Conservation (phyloP, 768 basidiomycete species). For the Tricholoma terreum region DNA sequence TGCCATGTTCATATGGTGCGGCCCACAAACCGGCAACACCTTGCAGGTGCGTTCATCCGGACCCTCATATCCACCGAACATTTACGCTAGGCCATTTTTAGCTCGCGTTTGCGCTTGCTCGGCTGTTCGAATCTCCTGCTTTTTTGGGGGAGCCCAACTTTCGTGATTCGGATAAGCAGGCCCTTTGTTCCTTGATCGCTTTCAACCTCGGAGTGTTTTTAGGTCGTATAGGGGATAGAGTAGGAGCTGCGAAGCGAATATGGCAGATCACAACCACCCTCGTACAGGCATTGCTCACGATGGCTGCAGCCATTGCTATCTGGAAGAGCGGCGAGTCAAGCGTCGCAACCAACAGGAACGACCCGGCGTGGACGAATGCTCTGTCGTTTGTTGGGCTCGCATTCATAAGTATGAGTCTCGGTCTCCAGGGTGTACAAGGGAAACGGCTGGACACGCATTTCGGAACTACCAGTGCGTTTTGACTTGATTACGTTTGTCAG, state of each 20-base stretch:
- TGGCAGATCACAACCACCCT: slow-evolving; percentile 75
- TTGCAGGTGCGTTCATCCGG: slow-evolving; percentile 46
- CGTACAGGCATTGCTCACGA: slow-evolving; percentile 72
- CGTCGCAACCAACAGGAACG: slow-evolving; percentile 49
- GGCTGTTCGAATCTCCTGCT: slow-evolving; percentile 57
- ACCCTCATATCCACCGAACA: neutral
- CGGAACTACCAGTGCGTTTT: slow-evolving; percentile 67
- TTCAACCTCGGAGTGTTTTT: slow-evolving; percentile 77
- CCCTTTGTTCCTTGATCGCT: slow-evolving; percentile 66
- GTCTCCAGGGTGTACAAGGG: slow-evolving; percentile 83
- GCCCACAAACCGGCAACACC: slow-evolving; percentile 80
- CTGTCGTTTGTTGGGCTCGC: slow-evolving; percentile 70
- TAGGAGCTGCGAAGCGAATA: slow-evolving; percentile 66
- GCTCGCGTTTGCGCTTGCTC: slow-evolving; percentile 78
- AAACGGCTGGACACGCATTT: slow-evolving; percentile 79
- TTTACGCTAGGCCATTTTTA: slow-evolving; percentile 25
- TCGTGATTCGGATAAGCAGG: slow-evolving; percentile 80
- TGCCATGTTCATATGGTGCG: slow-evolving; percentile 81
- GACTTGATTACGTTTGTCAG: neutral
- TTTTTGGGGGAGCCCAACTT: slow-evolving; percentile 55
- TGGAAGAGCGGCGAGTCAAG: slow-evolving; percentile 65
- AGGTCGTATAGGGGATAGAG: slow-evolving; percentile 77
- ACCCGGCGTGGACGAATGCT: slow-evolving; percentile 68
- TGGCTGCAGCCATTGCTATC: slow-evolving; percentile 65
- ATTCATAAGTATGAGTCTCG: slow-evolving; percentile 79